These are phyloP conservation scores for Clavispora phyllophila DNA, from an alignment of 805 yeast species.

Conservation along the genomic window DNA sequence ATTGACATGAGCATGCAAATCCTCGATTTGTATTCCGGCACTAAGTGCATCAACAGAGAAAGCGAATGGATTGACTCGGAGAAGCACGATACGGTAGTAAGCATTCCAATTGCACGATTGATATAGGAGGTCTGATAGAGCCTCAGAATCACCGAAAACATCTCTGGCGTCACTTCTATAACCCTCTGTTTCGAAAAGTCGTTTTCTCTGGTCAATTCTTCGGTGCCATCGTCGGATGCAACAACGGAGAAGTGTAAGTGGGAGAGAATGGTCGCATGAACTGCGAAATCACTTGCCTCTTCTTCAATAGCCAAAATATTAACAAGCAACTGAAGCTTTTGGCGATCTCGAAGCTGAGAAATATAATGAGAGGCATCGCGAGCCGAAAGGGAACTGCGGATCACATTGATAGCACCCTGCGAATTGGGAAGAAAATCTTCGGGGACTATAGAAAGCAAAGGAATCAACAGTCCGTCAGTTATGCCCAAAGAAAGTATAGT, in stretches of 20 bases:
- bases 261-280: conserved; percentile 5
- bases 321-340: not conserved
- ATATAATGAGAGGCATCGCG: not conserved
- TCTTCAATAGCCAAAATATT: not conserved
- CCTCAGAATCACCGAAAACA: conserved; percentile 1
- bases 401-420: not conserved
- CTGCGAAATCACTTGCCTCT: not conserved
- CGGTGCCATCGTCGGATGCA: conserved; percentile 2
- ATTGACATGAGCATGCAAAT: conserved; percentile 39
- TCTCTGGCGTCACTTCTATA: not conserved
- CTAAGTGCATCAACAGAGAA: conserved; percentile 30
- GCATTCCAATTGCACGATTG: conserved; percentile 3
- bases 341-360: not conserved
- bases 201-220: not conserved
- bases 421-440: not conserved
- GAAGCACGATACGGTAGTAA: no score
- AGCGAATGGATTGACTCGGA: conserved; percentile 18
- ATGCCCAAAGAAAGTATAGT: conserved; percentile 3
- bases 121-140: conserved; percentile 5
- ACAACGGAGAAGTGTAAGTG: not conserved
- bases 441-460: conserved; percentile 3
- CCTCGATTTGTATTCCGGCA: conserved; percentile 32
- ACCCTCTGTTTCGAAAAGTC: not conserved
- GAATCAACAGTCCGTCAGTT: conserved; percentile 4
- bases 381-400: not conserved